Conservation (phyloP, 352 stramenopile species). For the Pythium brachiatum region DNA sequence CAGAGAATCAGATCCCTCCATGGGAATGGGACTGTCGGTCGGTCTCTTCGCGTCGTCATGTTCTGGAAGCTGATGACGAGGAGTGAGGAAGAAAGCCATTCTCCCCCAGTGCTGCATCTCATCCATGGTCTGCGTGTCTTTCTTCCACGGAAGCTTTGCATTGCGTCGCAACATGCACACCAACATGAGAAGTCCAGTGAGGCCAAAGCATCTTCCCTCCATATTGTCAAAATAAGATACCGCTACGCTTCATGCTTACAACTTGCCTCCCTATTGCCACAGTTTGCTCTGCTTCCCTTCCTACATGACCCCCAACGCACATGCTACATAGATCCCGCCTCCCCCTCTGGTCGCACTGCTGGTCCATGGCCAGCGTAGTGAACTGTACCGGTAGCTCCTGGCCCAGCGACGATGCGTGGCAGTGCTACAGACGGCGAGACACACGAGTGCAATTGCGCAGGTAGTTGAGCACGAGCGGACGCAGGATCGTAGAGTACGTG, state of each 20-base stretch:
- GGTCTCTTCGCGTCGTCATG: neutral
- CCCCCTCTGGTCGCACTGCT: neutral
- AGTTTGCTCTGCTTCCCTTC: neutral
- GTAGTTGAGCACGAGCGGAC: slow-evolving; percentile 76
- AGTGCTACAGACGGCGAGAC: slow-evolving; percentile 35
- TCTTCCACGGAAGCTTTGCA: neutral
- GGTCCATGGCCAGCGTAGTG: neutral
- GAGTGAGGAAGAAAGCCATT: neutral
- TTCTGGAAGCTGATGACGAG: neutral
- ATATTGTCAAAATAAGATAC: slow-evolving; percentile 7
- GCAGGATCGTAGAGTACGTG: slow-evolving; percentile 78
- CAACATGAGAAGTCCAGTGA: neutral
- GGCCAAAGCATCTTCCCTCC: neutral
- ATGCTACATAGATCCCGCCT: neutral
- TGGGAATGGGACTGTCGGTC: neutral
- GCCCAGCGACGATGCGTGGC: neutral
- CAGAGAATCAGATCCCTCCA: neutral
- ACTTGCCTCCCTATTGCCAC: neutral
- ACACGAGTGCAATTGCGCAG: slow-evolving; percentile 65
- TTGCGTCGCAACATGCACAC: neutral
- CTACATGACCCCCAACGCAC: neutral
- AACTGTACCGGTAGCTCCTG: too few relatives aligned
- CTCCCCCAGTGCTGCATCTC: neutral
- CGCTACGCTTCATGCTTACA: neutral
- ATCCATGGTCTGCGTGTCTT: neutral